phyloP scores from a whole-genome alignment of 768 basidiomycete genomes.

The Leccinum ochraceum region DNA sequence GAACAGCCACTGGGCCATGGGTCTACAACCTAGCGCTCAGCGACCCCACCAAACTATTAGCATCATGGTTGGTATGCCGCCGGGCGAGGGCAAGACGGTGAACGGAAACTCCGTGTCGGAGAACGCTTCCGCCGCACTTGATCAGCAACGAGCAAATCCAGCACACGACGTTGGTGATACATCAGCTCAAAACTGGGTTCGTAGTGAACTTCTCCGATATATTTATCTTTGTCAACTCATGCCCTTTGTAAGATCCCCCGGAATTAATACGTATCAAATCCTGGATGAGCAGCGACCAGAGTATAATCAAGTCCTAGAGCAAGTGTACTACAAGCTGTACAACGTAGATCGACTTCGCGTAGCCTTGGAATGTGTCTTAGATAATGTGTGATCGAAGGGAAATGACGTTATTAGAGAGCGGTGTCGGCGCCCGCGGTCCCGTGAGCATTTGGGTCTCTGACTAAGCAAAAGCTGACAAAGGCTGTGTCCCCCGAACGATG shows the following conservation, averaged over 20 bases:
- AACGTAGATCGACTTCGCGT: no score
- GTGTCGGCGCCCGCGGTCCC: no score
- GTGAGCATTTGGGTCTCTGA: constrained; percentile 6
- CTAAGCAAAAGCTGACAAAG: constrained; percentile 20
- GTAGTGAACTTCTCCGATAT: constrained; percentile 25
- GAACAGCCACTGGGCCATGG: constrained; percentile 16
- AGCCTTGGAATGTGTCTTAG: no score
- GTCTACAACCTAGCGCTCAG: constrained; percentile 16
- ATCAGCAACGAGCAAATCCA: constrained; percentile 35
- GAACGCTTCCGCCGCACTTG: constrained; percentile 3
- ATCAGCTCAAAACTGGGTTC: constrained; percentile 38
- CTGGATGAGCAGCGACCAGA: constrained; percentile 55
- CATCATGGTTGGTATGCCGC: constrained; percentile 6
- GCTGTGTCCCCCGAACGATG: background rate
- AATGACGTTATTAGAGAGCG: no score
- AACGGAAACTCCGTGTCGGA: constrained; percentile 13
- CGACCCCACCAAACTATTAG: constrained; percentile 13
- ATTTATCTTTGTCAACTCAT: constrained; percentile 14
- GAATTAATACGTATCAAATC: constrained; percentile 39
- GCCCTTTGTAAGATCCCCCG: constrained; percentile 33
- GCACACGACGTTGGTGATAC: constrained; percentile 29
- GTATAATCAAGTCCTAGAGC: constrained; percentile 52
- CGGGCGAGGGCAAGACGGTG: constrained; percentile 20
- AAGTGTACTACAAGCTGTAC: constrained; percentile 39
- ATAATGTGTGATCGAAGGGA: no score